These are phyloP conservation scores for Aureobasidium musti DNA, from an alignment of 2,329 filamentous ascomycete genomes.

Conservation along the genomic window DNA sequence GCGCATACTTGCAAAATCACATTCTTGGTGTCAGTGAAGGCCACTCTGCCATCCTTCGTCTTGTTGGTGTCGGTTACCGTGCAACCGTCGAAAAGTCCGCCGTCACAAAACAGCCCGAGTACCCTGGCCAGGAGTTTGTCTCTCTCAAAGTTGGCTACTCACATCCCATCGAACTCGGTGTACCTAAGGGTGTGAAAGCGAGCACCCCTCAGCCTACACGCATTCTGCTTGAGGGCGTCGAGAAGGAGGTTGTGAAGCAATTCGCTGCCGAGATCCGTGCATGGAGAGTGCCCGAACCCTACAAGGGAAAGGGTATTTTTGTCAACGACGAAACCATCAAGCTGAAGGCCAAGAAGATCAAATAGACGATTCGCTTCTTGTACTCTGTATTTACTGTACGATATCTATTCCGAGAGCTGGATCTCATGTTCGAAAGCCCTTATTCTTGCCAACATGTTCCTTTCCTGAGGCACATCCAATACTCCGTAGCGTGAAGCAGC, in stretches of 20 bases:
- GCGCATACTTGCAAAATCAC: constrained; percentile 86
- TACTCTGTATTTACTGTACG: constrained; percentile 27
- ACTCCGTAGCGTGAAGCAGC: constrained; percentile 16
- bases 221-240: constrained; percentile 82
- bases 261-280: constrained; percentile 85
- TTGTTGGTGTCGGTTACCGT: constrained; percentile 95
- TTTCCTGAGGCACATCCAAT: not conserved
- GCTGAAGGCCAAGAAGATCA: constrained; percentile 84
- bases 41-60: constrained; percentile 85
- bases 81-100: constrained; percentile 79
- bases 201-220: constrained; percentile 88
- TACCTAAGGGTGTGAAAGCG: constrained; percentile 80
- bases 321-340: constrained; percentile 96
- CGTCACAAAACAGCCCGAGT: constrained; percentile 65
- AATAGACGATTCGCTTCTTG: constrained; percentile 39
- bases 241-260: constrained; percentile 83
- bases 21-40: constrained; percentile 95
- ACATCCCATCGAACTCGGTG: constrained; percentile 86
- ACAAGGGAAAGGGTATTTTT: constrained; percentile 99
- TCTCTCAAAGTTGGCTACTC: constrained; percentile 95
- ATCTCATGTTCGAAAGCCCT: constrained; percentile 27
- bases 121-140: constrained; percentile 82
- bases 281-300: constrained; percentile 93
- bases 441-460: constrained; percentile 7
- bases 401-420: constrained; percentile 24